A percentile compares a stretch with the other conserved stretches of the same genome.
Conservation (phyloP, 805 yeast species). For the Saccharomycodes ludwigii region DNA sequence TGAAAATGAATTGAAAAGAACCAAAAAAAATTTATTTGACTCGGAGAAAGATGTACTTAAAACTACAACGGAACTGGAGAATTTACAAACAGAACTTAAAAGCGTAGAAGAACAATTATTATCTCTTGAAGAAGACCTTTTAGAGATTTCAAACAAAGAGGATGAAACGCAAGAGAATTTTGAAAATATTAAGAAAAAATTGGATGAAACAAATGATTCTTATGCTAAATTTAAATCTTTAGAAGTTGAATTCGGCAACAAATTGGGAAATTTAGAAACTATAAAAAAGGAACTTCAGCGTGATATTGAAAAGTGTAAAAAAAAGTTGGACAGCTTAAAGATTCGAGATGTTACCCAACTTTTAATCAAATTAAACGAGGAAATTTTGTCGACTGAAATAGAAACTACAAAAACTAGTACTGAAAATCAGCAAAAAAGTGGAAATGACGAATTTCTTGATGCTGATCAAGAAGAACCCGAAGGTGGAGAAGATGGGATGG, state of each 20-base stretch:
- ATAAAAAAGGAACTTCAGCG: constrained; percentile 27
- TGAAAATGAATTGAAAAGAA: constrained; percentile 50
- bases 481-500: constrained; percentile 11
- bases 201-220: constrained; percentile 28
- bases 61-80: constrained; percentile 11
- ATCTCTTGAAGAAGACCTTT: constrained; percentile 26
- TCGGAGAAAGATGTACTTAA: constrained; percentile 35
- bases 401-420: too few species aligned
- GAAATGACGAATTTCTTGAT: too few species aligned
- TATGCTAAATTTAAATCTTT: constrained; percentile 47
- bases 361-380: constrained; percentile 11
- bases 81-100: constrained; percentile 24
- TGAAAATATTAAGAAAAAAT: constrained; percentile 30
- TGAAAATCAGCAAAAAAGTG: constrained; percentile 10
- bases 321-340: constrained; percentile 31
- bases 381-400: constrained; percentile 1
- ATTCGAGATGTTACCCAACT: constrained; percentile 39
- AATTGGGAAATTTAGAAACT: constrained; percentile 43
- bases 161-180: constrained; percentile 30
- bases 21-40: constrained; percentile 32
- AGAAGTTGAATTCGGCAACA: constrained; percentile 56
- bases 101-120: constrained; percentile 17
- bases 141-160: constrained; percentile 17
- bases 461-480: constrained; percentile 12
- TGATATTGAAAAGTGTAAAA: constrained; percentile 27